Base-by-base conservation (phyloP, 2,329 filamentous ascomycete species). In the Alternaria arbusti region DNA sequence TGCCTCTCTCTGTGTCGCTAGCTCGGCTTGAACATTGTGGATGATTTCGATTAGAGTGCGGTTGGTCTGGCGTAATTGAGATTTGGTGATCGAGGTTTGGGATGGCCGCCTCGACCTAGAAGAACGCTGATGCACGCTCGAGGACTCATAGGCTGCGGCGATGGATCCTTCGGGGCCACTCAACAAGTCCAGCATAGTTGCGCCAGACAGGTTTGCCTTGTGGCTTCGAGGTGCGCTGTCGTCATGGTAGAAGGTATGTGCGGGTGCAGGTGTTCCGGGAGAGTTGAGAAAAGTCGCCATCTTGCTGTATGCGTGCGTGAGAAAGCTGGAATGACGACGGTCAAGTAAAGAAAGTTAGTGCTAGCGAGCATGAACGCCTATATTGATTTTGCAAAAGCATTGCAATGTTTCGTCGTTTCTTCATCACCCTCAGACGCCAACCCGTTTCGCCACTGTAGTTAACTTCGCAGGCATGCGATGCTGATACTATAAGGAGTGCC, bases 21-120 rank as follows among this genome's bases (percentile, higher is more conserved):
- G 70, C 57, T 77, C 75, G 1, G 49, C 59, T 45, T 77, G 73
- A 9, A 77, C 71, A 28, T 67, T 73, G 43, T 75, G 72, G 3
- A 78, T 63, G 66, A 75, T 77, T 23, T 73, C 72, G 13, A 74
- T 61, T 10, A 77, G 57, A n/a, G 69, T 57, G 6, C 70, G 60
- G 32, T 77, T 77, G 10, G 70, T 71, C 13, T 73, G 66, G 15
- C 70, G 68, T 2, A 77, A 64, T 20, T 69, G 62, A 6, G 72
- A 70, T 45, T 76, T 75, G 10, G 70, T 77, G 1, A 72, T 74
- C 4, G 74, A 73, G 5, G 63, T 44, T 20, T 66, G 62, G 2
- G 74, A 77, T 13, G 64, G 65, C 4, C 71, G 68, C 12, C 69
- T 73, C 9, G 74, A 72, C 52, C 45, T 63, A 1, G 55, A 45